Evolutionary conservation across 164 flowering plant genomes (phyloP).

Genomic region (Piper betle): DNA sequence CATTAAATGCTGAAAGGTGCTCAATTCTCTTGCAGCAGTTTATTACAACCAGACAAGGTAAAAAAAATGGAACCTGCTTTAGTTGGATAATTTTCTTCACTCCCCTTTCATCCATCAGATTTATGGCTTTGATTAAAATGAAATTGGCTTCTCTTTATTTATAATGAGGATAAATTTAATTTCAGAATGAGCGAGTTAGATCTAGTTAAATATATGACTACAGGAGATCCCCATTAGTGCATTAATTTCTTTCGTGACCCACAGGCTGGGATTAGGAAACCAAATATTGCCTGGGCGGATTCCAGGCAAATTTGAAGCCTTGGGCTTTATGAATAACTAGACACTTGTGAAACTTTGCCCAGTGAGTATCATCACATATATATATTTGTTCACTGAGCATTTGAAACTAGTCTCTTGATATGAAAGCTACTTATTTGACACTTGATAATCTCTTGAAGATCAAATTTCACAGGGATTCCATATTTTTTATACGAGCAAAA

Average conservation of each 20-base stretch:
- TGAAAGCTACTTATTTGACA: too few relatives aligned
- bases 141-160: not conserved
- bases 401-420: too few relatives aligned
- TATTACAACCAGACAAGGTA: constrained; percentile 74
- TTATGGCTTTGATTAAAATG: not conserved
- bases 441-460: too few relatives aligned
- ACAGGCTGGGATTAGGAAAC: not conserved
- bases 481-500: too few relatives aligned
- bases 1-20: constrained; percentile 66
- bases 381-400: too few relatives aligned
- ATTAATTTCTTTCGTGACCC: not conserved
- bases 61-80: not conserved
- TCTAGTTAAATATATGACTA: too few relatives aligned
- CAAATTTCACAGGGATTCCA: too few relatives aligned
- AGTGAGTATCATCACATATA: too few relatives aligned
- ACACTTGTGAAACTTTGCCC: too few relatives aligned
- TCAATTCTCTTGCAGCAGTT: constrained; percentile 71
- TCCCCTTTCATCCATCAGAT: not conserved
- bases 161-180: not conserved
- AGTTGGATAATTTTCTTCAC: not conserved
- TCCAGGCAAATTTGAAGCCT: too few relatives aligned
- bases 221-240: not conserved
- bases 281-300: too few relatives aligned
- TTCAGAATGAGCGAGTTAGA: not conserved
- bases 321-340: too few relatives aligned